Base-by-base conservation (phyloP, 2,329 filamentous ascomycete genomes). In the Fusarium neocosmosporiellum region DNA sequence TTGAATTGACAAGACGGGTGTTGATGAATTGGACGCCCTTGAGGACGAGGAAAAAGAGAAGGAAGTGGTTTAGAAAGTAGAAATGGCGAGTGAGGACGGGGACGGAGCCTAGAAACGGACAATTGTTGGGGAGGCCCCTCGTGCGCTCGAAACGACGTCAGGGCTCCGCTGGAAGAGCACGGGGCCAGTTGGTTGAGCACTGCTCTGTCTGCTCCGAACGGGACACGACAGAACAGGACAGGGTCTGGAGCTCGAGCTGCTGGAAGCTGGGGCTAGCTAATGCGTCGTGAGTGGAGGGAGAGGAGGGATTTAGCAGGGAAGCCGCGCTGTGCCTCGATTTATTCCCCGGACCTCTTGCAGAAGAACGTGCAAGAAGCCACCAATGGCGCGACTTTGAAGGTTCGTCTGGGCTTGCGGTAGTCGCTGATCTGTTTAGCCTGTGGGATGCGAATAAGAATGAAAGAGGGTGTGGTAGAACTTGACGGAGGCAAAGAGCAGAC, bases 121-220 rank as follows among this genome's bases (percentile, higher is more conserved):
- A 66, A 65, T 59, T 74, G 67, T 73, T 75, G 63, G 67, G 72
- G 68, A 59, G 50, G 59, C 43, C 43, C 46, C 55, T 63, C 54
- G 65, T 63, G 50, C 59, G 64, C 55, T 71, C 41, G 33, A 70
- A 66, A 65, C 75, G 75, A 79, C 74, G 76, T 78, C 77, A 79
- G 73, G 77, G 77, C 77, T 75, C 77, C 77, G 75, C 77, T 41
- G 63, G 61, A 66, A 50, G 59, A 54, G 60, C 60, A 62, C 41
- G 57, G 55, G 54, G 65, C 65, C 71, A 65, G 67, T 61, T 71
- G 64, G 60, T 54, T 71, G 48, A 66, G 63, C 62, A 58, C 62
- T 43, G 65, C 34, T 69, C 53, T 29, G 54, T 59, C 62, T 66
- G 27, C 13, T 33, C 24, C 62, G 64, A 59, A 29, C 46, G 37